Evolutionary conservation across 495 filamentous ascomycete species (phyloP), one percentile per base, ranked within the genome.

Genomic region (Geopyxis carbonaria): DNA sequence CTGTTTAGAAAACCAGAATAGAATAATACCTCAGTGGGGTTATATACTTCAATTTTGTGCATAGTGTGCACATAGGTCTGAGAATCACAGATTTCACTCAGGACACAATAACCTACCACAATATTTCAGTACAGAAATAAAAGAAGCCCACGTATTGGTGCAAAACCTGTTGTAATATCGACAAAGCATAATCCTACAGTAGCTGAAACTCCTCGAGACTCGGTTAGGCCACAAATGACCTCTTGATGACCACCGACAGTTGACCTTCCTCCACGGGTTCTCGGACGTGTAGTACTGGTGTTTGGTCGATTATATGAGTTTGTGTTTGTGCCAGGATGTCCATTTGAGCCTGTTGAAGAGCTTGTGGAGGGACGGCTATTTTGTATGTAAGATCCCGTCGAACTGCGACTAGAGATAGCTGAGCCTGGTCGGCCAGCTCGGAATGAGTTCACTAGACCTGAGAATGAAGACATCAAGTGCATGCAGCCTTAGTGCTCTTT

Each of bases 111-210:
- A 22, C 62, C 52, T 56, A 21, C 10, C 9, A 13, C 13, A 32
- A 15, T 16, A 1, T 16, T 33, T 4, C 4, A 33, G 20, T 20
- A 42, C 5, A n/a, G 11, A 6, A 16, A 32, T 42, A 10, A 34
- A 24, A 24, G 4, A 43, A 22, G 22, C 15, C 21, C n/a, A 19
- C 19, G 22, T 25, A 31, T 28, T 9, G 6, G 38, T 3, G 13
- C 42, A 47, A 40, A 46, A 42, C 71, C 76, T 8, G 80, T 84
- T 29, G 76, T 77, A 6, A 91, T 61, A 56, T 95, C 92, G 50
- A 97, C 64, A 45, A 87, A 82, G 11, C 89, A 81, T 34, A 97
- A 64, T 5, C 87, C 91, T 18, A 95, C 77, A n/a, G 73, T 81
- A 13, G 80, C 80, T 34, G 81, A 78, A 21, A 87, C 68, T 9